Conservation (phyloP, 305 asterid species). For the Fraxinus dipetala region DNA sequence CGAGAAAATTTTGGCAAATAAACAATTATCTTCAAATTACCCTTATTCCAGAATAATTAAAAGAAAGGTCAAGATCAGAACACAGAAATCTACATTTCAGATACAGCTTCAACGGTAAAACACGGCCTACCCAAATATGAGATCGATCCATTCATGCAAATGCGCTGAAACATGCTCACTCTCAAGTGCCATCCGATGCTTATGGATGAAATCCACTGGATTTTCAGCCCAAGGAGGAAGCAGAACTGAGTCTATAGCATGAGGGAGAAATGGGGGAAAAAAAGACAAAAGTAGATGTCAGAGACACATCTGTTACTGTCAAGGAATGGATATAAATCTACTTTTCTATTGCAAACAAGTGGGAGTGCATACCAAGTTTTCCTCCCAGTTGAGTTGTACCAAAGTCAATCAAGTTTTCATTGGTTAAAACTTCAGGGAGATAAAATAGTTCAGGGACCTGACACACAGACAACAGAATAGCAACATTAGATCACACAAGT, state of each 20-base stretch:
- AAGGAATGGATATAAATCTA: slow-evolving; percentile 10
- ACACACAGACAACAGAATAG: slow-evolving; percentile 23
- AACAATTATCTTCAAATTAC: neutral
- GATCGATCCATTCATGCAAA: slow-evolving; percentile 97
- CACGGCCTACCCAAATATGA: slow-evolving; percentile 79
- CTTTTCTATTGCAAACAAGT: slow-evolving; percentile 21
- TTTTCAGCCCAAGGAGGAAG: slow-evolving; percentile 98
- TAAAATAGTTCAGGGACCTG: slow-evolving; percentile 99
- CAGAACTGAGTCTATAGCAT: slow-evolving; percentile 57
- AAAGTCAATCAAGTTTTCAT: slow-evolving; percentile 81
- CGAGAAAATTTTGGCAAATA: slow-evolving; percentile 9
- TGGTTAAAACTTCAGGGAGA: slow-evolving; percentile 84
- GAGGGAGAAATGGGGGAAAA: slow-evolving; percentile 22
- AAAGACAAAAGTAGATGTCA: slow-evolving; percentile 19
- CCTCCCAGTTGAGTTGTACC: slow-evolving; percentile 98
- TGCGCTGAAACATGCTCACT: slow-evolving; percentile 93
- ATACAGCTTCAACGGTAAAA: slow-evolving; percentile 18
- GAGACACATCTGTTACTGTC: neutral
- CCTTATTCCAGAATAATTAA: slow-evolving; percentile 1
- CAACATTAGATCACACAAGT: slow-evolving; percentile 20
- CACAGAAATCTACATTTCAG: slow-evolving; percentile 1
- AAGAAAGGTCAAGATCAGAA: neutral
- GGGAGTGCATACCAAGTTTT: slow-evolving; percentile 73
- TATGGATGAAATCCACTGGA: slow-evolving; percentile 90
- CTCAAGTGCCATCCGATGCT: slow-evolving; percentile 97